phyloP scores from a whole-genome alignment of 208 protist genomes.

The Leishmania mexicana region DNA sequence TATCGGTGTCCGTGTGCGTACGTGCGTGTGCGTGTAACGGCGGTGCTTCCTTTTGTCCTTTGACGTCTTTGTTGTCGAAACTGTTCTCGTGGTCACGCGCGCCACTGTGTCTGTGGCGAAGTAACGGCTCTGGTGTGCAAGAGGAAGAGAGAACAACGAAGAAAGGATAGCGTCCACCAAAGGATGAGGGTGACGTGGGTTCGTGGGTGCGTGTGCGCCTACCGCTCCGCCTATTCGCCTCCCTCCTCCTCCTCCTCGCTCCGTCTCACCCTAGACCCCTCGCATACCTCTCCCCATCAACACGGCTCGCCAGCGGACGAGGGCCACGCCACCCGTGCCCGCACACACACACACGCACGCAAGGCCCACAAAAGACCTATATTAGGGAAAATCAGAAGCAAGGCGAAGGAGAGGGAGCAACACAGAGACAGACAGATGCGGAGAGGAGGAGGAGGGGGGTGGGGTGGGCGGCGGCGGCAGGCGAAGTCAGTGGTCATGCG shows the following conservation, averaged over 20 bases:
- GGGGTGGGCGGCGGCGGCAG: not conserved
- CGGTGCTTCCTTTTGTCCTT: not conserved
- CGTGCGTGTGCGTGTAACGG: not conserved
- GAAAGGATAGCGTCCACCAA: not conserved
- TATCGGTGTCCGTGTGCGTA: not conserved
- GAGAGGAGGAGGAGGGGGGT: not conserved
- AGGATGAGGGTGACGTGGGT: not conserved
- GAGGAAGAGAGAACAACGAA: not conserved
- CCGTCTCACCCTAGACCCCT: not conserved
- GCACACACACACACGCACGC: not conserved
- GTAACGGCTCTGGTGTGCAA: not conserved
- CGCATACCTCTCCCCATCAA: not conserved
- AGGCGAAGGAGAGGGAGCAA: not conserved
- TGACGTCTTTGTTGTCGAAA: not conserved
- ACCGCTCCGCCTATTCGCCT: not conserved
- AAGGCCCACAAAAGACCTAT: not conserved
- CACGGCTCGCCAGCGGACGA: not conserved
- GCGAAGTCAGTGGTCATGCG: not conserved
- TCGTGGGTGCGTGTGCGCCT: not conserved
- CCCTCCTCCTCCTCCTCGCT: not conserved
- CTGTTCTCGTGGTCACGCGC: not conserved
- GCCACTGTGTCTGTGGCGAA: not conserved
- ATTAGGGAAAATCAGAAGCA: not conserved
- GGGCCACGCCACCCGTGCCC: not conserved
- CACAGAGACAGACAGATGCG: not conserved